Evolutionary conservation across 495 filamentous ascomycete species (phyloP).

Genomic region (Delitschia confertaspora): DNA sequence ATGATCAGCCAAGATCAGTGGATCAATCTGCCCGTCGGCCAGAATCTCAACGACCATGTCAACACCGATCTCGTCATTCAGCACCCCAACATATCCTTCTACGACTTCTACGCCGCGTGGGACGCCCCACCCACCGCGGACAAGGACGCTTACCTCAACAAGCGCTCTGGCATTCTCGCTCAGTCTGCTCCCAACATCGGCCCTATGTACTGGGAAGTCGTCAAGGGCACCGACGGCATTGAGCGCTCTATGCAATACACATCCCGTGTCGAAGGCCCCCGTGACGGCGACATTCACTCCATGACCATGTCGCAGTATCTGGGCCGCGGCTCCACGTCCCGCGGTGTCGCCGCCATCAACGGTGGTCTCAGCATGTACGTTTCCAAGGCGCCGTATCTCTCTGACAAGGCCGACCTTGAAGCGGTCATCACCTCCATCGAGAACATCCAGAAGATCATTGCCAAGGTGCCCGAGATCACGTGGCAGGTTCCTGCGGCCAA

Average conservation of each 20-base stretch:
- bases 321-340: conserved; percentile 51
- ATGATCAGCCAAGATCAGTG: conserved; percentile 53
- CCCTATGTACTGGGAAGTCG: conserved; percentile 52
- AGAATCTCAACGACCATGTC: conserved; percentile 62
- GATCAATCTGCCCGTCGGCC: conserved; percentile 67
- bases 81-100: conserved; percentile 51
- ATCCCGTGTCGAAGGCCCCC: conserved; percentile 45
- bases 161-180: conserved; percentile 53
- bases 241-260: conserved; percentile 59
- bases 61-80: conserved; percentile 55
- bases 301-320: conserved; percentile 61
- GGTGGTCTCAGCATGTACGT: conserved; percentile 47
- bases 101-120: conserved; percentile 58
- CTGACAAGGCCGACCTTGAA: conserved; percentile 43
- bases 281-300: conserved; percentile 31
- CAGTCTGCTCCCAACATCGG: conserved; percentile 63
- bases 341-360: conserved; percentile 56
- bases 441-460: conserved; percentile 48
- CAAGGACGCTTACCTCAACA: conserved; percentile 40
- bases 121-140: conserved; percentile 41
- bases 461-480: conserved; percentile 45
- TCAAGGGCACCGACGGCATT: conserved; percentile 53
- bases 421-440: conserved; percentile 47
- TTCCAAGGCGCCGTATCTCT: conserved; percentile 47
- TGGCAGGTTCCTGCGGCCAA: conserved; percentile 45